Percentiles rank a stretch among this genome's conserved stretches.
Conservation (phyloP, 768 basidiomycete species). For the Coprinellus micaceus region DNA sequence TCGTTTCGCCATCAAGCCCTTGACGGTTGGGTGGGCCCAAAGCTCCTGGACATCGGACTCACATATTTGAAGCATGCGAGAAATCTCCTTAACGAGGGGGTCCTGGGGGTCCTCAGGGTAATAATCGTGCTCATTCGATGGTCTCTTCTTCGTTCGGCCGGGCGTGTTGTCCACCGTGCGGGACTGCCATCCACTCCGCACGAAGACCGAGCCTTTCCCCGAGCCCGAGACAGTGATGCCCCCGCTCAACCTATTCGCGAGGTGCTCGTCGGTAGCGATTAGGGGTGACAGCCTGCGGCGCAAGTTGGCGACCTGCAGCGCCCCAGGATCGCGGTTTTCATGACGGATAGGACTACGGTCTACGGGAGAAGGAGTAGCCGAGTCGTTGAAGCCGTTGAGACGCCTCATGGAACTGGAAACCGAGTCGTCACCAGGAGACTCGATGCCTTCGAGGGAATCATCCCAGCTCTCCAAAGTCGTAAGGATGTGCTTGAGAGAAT, state of each 20-base stretch:
- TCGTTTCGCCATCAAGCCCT: constrained; percentile 60
- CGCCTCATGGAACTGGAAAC: constrained; percentile 25
- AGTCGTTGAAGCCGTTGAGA: constrained; percentile 32
- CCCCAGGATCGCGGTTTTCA: constrained; percentile 24
- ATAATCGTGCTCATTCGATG: constrained; percentile 28
- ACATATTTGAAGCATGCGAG: constrained; percentile 51
- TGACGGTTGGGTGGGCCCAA: constrained; percentile 72
- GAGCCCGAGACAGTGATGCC: constrained; percentile 70
- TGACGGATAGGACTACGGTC: constrained; percentile 13
- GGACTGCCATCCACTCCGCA: constrained; percentile 80
- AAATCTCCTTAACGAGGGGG: constrained; percentile 57
- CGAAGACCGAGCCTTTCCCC: constrained; percentile 72
- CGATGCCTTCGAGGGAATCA: constrained; percentile 52
- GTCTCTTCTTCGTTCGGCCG: constrained; percentile 36
- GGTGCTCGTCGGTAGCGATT: constrained; percentile 54
- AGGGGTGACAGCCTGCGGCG: constrained; percentile 59
- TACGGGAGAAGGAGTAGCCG: constrained; percentile 37
- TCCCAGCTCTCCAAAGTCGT: constrained; percentile 60
- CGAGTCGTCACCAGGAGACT: constrained; percentile 26
- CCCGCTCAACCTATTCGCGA: constrained; percentile 72
- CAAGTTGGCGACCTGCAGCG: constrained; percentile 49
- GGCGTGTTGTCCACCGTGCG: constrained; percentile 56
- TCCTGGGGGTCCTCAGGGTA: constrained; percentile 43
- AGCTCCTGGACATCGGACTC: constrained; percentile 66
- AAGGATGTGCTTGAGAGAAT: constrained; percentile 67